Evolutionary conservation across 1,284 basidiomycete species (phyloP), one percentile per base, ranked within the genome.

Genomic region (Heimioporus punctisporus): DNA sequence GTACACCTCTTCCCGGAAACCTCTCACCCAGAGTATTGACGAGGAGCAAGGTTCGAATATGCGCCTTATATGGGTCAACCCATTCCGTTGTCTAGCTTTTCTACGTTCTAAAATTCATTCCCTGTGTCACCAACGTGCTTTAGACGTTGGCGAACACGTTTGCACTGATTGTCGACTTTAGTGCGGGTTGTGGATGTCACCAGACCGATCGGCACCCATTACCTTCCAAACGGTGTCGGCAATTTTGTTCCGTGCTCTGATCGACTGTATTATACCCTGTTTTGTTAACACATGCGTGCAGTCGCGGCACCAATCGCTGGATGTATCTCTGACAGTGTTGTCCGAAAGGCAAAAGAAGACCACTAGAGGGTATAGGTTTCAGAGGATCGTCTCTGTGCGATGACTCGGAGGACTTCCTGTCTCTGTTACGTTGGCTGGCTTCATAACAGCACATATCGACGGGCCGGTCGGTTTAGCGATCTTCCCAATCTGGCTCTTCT

Each of bases 1-100:
- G 64, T 74, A 10, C 50, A 82, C 23, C 78, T 81, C 52, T 76
- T 92, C 19, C 90, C 92, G 0, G 92, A 94, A 65, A 93, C 91
- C 2, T 80, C 77, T 19, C 85, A 88, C 62, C 73, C 83, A 48
- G 64, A 78, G 81, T 0, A 72, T 81, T 14, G 82, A 83, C 34
- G 72, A 64, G 42, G 10, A 27, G 26, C 60, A 58, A 25, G 69
- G 64, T 24, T 65, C 69, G 46, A 72, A 65, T 50, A 77, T 72
- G 51, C 67, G 74, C 17, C 62, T 72, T 37, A 77, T 82, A 11
- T 79, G 77, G 68, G 66, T 89, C 51, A 90, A 90, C 65, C 88
- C 88, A 2, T 73, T 91, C 46, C 60, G 66, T 2, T 77, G 80
- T 31, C 57, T 91, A 11, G 60, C 62, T 40, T 70, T 90, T 6